phyloP scores from a whole-genome alignment of 495 filamentous ascomycete species.

The Annulohypoxylon stygium region DNA sequence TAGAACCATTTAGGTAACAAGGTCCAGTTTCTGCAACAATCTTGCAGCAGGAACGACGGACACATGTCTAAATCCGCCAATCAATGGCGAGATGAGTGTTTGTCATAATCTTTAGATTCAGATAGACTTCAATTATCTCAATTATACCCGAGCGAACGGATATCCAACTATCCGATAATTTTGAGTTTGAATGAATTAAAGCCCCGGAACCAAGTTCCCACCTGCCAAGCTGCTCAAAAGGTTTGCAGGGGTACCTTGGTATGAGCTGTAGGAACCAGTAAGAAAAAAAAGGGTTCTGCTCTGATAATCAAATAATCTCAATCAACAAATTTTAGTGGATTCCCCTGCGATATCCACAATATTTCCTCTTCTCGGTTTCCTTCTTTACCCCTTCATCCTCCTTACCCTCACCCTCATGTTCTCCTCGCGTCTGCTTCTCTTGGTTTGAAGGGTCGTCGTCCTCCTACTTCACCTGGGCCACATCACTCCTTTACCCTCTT shows the following conservation, averaged over 20 bases:
- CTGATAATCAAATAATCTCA: conserved; percentile 47
- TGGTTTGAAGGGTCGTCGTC: conserved; percentile 32
- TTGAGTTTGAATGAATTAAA: background rate
- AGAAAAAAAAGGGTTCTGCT: conserved; percentile 28
- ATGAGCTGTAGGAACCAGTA: background rate
- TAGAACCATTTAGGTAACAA: conserved; percentile 7
- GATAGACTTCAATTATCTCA: background rate
- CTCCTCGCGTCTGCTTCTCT: conserved; percentile 21
- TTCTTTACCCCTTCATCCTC: conserved; percentile 8
- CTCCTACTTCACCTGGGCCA: background rate
- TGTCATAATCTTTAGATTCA: background rate
- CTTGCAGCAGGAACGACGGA: conserved; percentile 8
- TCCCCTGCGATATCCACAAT: conserved; percentile 30
- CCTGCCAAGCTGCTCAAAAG: conserved; percentile 2
- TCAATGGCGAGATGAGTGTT: background rate
- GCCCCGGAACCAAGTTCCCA: background rate
- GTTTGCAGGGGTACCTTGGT: conserved; percentile 20
- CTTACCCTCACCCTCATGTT: background rate
- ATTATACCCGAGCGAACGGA: conserved; percentile 31
- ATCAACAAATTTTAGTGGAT: conserved; percentile 45
- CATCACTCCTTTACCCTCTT: background rate
- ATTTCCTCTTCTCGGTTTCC: conserved; percentile 4
- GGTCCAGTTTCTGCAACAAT: conserved; percentile 11
- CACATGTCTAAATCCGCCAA: conserved; percentile 1
- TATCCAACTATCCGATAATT: conserved; percentile 38